Evolutionary conservation across 768 basidiomycete genomes (phyloP).

Genomic region (Tulasnella sp.): DNA sequence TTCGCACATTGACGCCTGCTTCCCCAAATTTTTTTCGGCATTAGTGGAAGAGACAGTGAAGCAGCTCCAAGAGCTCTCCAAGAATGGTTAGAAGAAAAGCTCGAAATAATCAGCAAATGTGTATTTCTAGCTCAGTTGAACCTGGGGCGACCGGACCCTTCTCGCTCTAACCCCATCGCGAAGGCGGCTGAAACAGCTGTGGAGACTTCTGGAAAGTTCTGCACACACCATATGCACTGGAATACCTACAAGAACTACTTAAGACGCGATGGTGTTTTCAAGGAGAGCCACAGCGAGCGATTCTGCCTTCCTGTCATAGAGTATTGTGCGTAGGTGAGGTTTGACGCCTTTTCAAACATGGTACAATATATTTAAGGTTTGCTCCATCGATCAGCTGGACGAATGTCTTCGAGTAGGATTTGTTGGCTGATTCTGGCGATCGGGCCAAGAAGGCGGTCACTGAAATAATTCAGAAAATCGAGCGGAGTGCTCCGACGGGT

Average conservation of each 20-base stretch:
- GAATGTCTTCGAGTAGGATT: conserved; percentile 45
- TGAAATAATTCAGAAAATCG: conserved; percentile 39
- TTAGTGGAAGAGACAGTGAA: conserved; percentile 35
- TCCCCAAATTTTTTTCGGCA: not conserved
- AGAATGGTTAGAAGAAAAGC: conserved; percentile 48
- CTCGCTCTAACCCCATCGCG: conserved; percentile 23
- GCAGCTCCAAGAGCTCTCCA: conserved; percentile 39
- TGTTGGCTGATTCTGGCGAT: conserved; percentile 40
- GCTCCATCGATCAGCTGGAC: conserved; percentile 33
- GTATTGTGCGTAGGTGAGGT: conserved; percentile 33
- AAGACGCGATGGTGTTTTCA: conserved; percentile 44
- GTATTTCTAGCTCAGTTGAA: no score
- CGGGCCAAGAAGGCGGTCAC: conserved; percentile 31
- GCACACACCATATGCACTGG: conserved; percentile 46
- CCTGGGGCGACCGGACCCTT: no score
- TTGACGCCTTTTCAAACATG: conserved; percentile 14
- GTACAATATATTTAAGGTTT: not conserved
- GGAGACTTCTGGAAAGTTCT: conserved; percentile 37
- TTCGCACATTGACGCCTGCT: not conserved
- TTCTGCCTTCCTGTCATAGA: conserved; percentile 47
- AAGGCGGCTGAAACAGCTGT: conserved; percentile 37
- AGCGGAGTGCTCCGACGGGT: conserved; percentile 38
- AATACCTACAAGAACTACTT: conserved; percentile 43
- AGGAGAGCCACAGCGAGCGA: conserved; percentile 48
- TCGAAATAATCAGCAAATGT: conserved; percentile 38